phyloP scores from a whole-genome alignment of 1,139 yeast genomes.

The Eremothecium gossypii region DNA sequence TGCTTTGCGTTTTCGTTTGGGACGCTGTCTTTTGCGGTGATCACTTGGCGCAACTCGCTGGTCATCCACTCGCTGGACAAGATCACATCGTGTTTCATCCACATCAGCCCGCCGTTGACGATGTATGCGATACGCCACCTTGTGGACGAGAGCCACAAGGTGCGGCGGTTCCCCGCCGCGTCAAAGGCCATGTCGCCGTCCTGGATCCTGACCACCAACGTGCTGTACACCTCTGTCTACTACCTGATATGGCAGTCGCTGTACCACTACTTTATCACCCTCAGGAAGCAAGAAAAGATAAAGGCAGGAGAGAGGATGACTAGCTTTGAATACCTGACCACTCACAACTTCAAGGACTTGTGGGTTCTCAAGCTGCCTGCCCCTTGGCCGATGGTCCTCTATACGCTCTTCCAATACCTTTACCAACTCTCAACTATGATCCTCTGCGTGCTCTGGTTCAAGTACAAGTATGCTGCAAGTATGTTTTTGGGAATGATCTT shows the following conservation, averaged over 20 bases:
- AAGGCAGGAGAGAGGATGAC: slow-evolving; percentile 72
- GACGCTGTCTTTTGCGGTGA: slow-evolving; percentile 85
- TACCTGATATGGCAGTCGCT: slow-evolving; percentile 87
- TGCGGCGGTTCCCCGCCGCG: slow-evolving; percentile 71
- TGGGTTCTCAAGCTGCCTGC: slow-evolving; percentile 87
- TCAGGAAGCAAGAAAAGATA: slow-evolving; percentile 68
- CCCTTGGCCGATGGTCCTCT: slow-evolving; percentile 74
- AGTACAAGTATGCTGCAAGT: slow-evolving; percentile 57
- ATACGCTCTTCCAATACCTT: slow-evolving; percentile 75
- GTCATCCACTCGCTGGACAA: slow-evolving; percentile 89
- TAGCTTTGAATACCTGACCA: slow-evolving; percentile 75
- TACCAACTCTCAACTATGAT: slow-evolving; percentile 87
- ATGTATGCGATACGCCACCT: slow-evolving; percentile 84
- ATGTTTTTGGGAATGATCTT: slow-evolving; percentile 63
- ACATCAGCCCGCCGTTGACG: slow-evolving; percentile 81
- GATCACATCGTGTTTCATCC: slow-evolving; percentile 88
- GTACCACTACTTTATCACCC: slow-evolving; percentile 87
- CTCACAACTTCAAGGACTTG: slow-evolving; percentile 50
- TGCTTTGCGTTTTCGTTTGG: slow-evolving; percentile 87
- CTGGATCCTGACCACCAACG: slow-evolving; percentile 68
- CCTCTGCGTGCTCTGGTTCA: slow-evolving; percentile 80
- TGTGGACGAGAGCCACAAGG: slow-evolving; percentile 48
- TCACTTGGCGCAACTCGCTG: slow-evolving; percentile 91
- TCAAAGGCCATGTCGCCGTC: slow-evolving; percentile 33
- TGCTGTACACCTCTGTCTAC: slow-evolving; percentile 71